These are phyloP conservation scores for Pleurotus salmoneostramineus DNA, from an alignment of 768 basidiomycete genomes.

Conservation along the genomic window DNA sequence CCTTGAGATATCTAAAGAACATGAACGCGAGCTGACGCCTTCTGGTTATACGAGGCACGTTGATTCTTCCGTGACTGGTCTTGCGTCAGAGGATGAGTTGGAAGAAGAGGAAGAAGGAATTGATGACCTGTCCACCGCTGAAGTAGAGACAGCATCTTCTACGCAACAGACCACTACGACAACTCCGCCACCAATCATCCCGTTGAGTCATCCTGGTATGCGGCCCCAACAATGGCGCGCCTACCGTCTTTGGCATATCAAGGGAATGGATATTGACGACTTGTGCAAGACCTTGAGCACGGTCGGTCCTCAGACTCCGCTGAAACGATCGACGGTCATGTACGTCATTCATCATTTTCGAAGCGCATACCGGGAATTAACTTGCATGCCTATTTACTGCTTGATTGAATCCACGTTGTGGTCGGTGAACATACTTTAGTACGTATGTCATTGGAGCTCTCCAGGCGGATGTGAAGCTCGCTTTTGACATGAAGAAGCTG, in stretches of 20 bases:
- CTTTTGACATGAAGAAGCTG: constrained; percentile 23
- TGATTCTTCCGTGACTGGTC: neutral
- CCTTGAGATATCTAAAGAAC: constrained; percentile 18
- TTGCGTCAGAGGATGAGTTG: constrained; percentile 10
- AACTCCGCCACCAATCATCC: neutral
- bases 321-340: constrained; percentile 28
- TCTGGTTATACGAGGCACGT: constrained; percentile 7
- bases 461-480: constrained; percentile 20
- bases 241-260: constrained; percentile 28
- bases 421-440: constrained; percentile 10
- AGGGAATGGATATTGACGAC: constrained; percentile 20
- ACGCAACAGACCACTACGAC: neutral
- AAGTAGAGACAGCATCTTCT: neutral
- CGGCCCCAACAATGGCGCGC: constrained; percentile 26
- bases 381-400: neutral
- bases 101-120: constrained; percentile 6
- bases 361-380: neutral
- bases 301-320: constrained; percentile 8
- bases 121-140: no score
- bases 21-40: constrained; percentile 7
- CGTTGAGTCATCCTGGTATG: constrained; percentile 8
- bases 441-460: constrained; percentile 29
- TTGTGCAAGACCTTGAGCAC: constrained; percentile 24
- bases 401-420: neutral
- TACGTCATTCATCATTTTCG: constrained; percentile 12